phyloP scores from a whole-genome alignment of 78 protist species.

The Dictyostelium capitatum region DNA sequence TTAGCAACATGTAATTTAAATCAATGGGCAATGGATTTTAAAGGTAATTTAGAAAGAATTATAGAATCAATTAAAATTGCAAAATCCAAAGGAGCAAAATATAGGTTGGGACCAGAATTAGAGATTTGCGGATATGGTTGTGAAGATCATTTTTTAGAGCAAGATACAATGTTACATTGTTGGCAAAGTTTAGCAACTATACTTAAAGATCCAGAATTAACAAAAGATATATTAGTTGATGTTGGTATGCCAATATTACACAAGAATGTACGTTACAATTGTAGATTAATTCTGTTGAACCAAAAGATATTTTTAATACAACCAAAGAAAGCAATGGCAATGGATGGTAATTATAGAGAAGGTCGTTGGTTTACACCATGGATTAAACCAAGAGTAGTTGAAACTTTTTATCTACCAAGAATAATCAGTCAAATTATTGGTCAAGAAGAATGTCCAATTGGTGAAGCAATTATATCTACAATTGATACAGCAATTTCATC shows the following conservation, averaged over 20 bases:
- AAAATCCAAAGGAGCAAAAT: constrained; percentile 69
- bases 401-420: constrained; percentile 77
- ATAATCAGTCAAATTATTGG: constrained; percentile 32
- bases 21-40: constrained; percentile 94
- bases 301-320: constrained; percentile 78
- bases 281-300: constrained; percentile 84
- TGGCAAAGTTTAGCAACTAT: constrained; percentile 77
- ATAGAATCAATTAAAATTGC: constrained; percentile 57
- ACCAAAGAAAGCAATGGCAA: constrained; percentile 92
- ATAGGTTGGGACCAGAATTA: constrained; percentile 85
- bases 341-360: constrained; percentile 96
- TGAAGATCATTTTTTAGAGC: constrained; percentile 91
- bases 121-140: constrained; percentile 91
- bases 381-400: constrained; percentile 32
- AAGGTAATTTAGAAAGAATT: constrained; percentile 87
- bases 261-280: constrained; percentile 89
- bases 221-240: constrained; percentile 88
- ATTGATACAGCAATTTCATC: constrained; percentile 68
- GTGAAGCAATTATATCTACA: constrained; percentile 77
- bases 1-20: constrained; percentile 93
- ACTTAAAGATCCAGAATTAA: constrained; percentile 13
- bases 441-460: constrained; percentile 81
- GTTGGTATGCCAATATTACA: constrained; percentile 91
- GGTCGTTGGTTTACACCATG: constrained; percentile 91
- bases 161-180: constrained; percentile 89